A percentile compares a stretch with the other conserved stretches of the same genome.
Conservation (phyloP, 345 rosid genomes). For the Eucalyptus curtisii region DNA sequence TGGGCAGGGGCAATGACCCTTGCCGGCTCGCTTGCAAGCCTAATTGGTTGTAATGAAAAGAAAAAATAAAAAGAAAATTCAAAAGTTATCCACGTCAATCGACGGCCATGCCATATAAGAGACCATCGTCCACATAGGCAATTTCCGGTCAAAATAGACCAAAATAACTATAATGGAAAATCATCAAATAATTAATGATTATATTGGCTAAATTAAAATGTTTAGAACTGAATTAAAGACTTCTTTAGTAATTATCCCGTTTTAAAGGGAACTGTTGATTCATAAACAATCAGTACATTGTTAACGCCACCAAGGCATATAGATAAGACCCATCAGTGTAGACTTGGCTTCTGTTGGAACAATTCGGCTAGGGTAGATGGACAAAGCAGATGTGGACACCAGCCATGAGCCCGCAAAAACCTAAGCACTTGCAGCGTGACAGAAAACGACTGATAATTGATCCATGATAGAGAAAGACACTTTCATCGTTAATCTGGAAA, state of each 20-base stretch:
- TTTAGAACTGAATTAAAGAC: fast-evolving
- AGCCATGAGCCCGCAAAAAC: not conserved
- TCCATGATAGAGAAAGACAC: constrained; percentile 46
- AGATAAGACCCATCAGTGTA: not conserved
- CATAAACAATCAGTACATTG: not conserved
- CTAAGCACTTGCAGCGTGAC: not conserved
- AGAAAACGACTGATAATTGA: constrained; percentile 4
- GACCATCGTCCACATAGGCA: fast-evolving
- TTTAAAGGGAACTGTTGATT: not conserved
- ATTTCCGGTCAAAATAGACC: fast-evolving
- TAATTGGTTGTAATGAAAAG: not conserved
- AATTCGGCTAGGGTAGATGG: not conserved
- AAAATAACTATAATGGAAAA: fast-evolving
- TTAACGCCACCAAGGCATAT: not conserved
- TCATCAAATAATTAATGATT: not conserved
- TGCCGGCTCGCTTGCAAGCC: fast-evolving
- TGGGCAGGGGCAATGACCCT: no score
- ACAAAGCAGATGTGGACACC: not conserved
- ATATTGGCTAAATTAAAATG: fast-evolving
- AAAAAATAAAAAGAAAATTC: not conserved
- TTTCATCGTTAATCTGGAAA: constrained; percentile 45
- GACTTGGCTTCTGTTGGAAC: not conserved
- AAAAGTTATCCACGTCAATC: fast-evolving
- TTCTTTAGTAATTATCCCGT: not conserved
- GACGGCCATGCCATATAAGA: fast-evolving